Evolutionary conservation across 2,329 filamentous ascomycete species (phyloP).

Genomic region (Penicillium rolfsii): DNA sequence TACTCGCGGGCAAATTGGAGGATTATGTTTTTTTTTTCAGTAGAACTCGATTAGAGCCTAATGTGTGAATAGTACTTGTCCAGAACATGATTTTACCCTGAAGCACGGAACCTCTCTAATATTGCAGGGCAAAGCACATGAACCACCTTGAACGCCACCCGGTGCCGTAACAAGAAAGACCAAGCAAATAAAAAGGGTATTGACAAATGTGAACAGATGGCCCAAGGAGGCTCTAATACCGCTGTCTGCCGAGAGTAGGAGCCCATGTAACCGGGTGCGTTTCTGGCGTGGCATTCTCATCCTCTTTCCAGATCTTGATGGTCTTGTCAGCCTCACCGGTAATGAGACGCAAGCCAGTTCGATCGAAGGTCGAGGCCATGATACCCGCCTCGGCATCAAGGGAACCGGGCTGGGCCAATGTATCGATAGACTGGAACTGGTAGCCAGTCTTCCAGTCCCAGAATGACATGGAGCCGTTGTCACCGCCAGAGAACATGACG

Average conservation of each 20-base stretch:
- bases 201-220: conserved; percentile 24
- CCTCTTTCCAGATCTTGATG: conserved; percentile 96
- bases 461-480: conserved; percentile 95
- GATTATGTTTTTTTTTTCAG: too few species aligned
- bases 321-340: conserved; percentile 97
- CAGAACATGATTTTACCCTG: conserved; percentile 12
- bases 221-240: conserved; percentile 59
- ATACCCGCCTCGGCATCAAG: conserved; percentile 92
- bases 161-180: conserved; percentile 30
- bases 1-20: too few species aligned
- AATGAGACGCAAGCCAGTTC: conserved; percentile 84
- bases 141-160: conserved; percentile 39
- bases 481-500: conserved; percentile 89
- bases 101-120: conserved; percentile 10
- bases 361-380: conserved; percentile 92
- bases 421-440: conserved; percentile 86
- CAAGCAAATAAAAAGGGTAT: conserved; percentile 30
- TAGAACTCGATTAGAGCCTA: neutral
- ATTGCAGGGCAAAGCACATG: conserved; percentile 9
- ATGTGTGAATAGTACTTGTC: conserved; percentile 16
- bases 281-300: conserved; percentile 87
- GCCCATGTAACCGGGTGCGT: conserved; percentile 93
- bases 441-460: conserved; percentile 99
- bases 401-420: conserved; percentile 89
- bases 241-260: conserved; percentile 75